These are phyloP conservation scores for Coffea canephora DNA, from an alignment of 257 asterid species.

Conservation along the genomic window DNA sequence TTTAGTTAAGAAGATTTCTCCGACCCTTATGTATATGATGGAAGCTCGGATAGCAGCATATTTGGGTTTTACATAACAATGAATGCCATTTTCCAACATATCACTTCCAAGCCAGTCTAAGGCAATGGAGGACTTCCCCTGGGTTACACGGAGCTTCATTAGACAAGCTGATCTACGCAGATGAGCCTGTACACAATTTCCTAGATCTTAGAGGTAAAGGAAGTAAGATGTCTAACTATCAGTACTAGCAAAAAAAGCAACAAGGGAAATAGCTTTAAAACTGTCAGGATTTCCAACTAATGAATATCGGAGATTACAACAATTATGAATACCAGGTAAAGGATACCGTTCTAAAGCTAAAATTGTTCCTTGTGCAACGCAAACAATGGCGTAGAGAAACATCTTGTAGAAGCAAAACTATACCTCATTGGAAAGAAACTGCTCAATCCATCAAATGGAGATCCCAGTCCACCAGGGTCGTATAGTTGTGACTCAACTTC, in stretches of 20 bases:
- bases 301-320: background rate
- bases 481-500: constrained; percentile 76
- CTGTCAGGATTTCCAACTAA: background rate
- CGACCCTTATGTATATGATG: background rate
- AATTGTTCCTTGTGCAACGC: background rate
- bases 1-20: background rate
- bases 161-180: background rate
- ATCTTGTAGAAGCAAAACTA: constrained; percentile 9
- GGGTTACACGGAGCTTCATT: background rate
- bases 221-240: background rate
- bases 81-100: background rate
- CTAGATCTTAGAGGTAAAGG: background rate
- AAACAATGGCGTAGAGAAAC: background rate
- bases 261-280: background rate
- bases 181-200: background rate
- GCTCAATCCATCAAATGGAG: constrained; percentile 61
- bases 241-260: background rate
- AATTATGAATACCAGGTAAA: background rate
- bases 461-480: constrained; percentile 47
- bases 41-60: no score
- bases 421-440: constrained; percentile 73
- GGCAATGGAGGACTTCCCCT: background rate
- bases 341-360: background rate
- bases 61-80: background rate
- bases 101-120: background rate